Evolutionary conservation across 2,329 filamentous ascomycete genomes (phyloP).

Genomic region (Fusarium cicatricum): DNA sequence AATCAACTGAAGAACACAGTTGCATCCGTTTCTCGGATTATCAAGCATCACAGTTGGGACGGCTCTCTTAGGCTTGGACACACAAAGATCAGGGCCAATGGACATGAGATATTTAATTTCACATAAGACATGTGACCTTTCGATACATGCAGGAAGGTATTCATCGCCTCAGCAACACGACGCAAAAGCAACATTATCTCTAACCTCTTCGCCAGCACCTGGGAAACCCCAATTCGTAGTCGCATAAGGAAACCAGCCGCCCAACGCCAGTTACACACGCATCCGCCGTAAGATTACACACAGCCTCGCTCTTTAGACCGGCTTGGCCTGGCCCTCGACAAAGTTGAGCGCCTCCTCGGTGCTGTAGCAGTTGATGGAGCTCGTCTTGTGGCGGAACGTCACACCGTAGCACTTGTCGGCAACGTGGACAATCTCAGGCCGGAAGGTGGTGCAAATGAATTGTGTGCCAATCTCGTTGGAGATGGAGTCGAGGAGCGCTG

Average conservation of each 20-base stretch:
- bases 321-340: slow-evolving; percentile 80
- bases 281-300: background rate
- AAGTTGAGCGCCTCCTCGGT: slow-evolving; percentile 90
- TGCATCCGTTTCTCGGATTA: background rate
- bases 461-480: slow-evolving; percentile 73
- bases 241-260: slow-evolving; percentile 39
- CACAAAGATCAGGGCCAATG: background rate
- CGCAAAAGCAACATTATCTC: slow-evolving; percentile 15
- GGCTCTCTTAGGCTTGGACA: background rate
- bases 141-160: slow-evolving; percentile 25
- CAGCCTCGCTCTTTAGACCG: slow-evolving; percentile 29
- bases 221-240: slow-evolving; percentile 32
- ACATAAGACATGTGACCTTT: slow-evolving; percentile 8
- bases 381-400: slow-evolving; percentile 92
- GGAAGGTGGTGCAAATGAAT: slow-evolving; percentile 99
- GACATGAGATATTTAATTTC: slow-evolving; percentile 1
- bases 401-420: slow-evolving; percentile 99
- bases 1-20: background rate
- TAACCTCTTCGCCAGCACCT: slow-evolving; percentile 23
- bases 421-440: slow-evolving; percentile 93
- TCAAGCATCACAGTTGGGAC: background rate
- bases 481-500: slow-evolving; percentile 83
- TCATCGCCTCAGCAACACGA: slow-evolving; percentile 20
- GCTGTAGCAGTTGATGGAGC: slow-evolving; percentile 88
- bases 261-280: slow-evolving; percentile 35